These are phyloP conservation scores for Conidiobolus incongruus DNA, from an alignment of 371 early-diverging fungal species.

Conservation along the genomic window DNA sequence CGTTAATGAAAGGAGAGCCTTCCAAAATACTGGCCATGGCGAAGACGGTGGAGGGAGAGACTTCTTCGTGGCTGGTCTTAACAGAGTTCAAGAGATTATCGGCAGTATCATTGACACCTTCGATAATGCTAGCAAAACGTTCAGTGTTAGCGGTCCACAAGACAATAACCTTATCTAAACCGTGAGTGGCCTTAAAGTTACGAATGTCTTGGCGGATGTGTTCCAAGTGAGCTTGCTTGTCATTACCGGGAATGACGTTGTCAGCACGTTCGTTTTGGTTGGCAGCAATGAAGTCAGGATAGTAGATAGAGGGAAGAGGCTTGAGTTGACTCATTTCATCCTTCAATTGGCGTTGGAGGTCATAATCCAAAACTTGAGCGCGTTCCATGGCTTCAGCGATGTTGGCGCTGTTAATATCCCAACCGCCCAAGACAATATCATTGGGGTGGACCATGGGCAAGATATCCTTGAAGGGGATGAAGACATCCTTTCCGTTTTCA, in stretches of 20 bases:
- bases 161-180: conserved; percentile 80
- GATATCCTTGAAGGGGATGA: conserved; percentile 70
- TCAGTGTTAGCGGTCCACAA: conserved; percentile 98
- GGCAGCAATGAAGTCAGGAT: conserved; percentile 88
- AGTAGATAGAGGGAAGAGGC: conserved; percentile 88
- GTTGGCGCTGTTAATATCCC: conserved; percentile 80
- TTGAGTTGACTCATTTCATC: conserved; percentile 50
- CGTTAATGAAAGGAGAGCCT: conserved; percentile 87
- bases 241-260: conserved; percentile 56
- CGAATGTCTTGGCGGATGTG: conserved; percentile 81
- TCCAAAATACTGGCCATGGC: conserved; percentile 90
- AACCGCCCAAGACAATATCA: conserved; percentile 86
- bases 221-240: conserved; percentile 73
- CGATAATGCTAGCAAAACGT: conserved; percentile 53
- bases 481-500: conserved; percentile 58
- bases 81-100: conserved; percentile 73
- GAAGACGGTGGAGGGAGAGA: conserved; percentile 91
- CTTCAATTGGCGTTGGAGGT: conserved; percentile 76
- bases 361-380: conserved; percentile 81
- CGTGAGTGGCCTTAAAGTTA: conserved; percentile 67
- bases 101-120: conserved; percentile 90
- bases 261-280: conserved; percentile 92
- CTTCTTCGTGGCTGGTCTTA: conserved; percentile 50
- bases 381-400: conserved; percentile 81
- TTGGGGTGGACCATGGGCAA: conserved; percentile 91